phyloP scores from a whole-genome alignment of 192 early-diverging fungal species.

The Coemansia sp. region DNA sequence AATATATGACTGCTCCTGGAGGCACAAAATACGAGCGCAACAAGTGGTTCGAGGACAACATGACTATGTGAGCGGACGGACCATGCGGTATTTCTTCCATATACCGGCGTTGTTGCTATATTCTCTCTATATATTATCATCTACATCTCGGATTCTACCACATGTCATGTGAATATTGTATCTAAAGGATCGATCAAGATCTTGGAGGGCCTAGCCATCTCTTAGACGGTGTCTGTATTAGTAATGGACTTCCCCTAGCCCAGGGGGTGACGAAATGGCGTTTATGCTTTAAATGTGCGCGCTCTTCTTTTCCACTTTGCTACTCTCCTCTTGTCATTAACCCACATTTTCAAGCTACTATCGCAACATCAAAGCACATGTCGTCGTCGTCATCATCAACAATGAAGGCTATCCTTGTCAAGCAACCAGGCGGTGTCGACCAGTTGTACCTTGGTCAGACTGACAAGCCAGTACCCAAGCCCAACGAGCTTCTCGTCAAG shows the following conservation, averaged over 20 bases:
- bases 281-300: neutral
- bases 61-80: conserved; percentile 14
- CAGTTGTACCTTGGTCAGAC: conserved; percentile 55
- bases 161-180: neutral
- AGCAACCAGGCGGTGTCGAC: conserved; percentile 51
- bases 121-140: neutral
- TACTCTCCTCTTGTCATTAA: neutral
- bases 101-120: neutral
- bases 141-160: neutral
- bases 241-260: neutral
- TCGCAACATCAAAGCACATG: neutral
- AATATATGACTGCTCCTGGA: conserved; percentile 54
- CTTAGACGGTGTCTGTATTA: neutral
- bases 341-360: neutral
- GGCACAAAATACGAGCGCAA: conserved; percentile 57
- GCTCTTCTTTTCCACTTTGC: neutral
- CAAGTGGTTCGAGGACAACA: conserved; percentile 54
- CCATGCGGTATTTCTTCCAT: neutral
- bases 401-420: conserved; percentile 56
- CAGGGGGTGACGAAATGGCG: neutral
- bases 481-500: conserved; percentile 57
- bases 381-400: neutral
- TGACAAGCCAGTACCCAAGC: conserved; percentile 36
- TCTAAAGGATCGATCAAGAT: neutral
- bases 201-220: neutral